These are phyloP conservation scores for Prillingera fragicola DNA, from an alignment of 1,284 basidiomycete species.

Conservation along the genomic window DNA sequence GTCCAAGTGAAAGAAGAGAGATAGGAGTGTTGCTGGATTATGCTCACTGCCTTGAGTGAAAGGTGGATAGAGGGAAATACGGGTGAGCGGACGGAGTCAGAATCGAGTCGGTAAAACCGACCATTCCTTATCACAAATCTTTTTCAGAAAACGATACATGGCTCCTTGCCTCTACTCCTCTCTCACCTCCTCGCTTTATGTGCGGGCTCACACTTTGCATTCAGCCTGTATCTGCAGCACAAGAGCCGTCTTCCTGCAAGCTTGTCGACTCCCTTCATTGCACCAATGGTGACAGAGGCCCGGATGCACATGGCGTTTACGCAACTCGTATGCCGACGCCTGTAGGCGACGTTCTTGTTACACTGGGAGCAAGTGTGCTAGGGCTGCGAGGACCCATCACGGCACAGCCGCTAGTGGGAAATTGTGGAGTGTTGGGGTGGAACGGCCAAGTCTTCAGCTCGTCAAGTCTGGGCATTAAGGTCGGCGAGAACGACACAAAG, in stretches of 20 bases:
- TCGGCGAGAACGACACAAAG: conserved; percentile 72
- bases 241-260: background rate
- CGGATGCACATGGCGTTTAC: conserved; percentile 27
- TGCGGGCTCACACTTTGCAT: conserved; percentile 33
- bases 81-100: background rate
- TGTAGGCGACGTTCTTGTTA: conserved; percentile 19
- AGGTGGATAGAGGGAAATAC: background rate
- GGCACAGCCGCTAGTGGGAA: conserved; percentile 63
- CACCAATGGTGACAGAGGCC: conserved; percentile 24
- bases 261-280: conserved; percentile 19
- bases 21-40: background rate
- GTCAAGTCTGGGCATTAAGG: conserved; percentile 67
- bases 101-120: background rate
- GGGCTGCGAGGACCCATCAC: conserved; percentile 65
- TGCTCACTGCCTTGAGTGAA: background rate
- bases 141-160: too few species aligned
- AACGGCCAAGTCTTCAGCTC: conserved; percentile 87
- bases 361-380: conserved; percentile 72
- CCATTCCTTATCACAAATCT: too few species aligned
- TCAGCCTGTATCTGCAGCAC: background rate
- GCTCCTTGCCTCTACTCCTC: too few species aligned
- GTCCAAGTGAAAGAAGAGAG: background rate
- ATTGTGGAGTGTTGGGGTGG: conserved; percentile 68
- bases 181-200: conserved; percentile 17
- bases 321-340: conserved; percentile 1